A percentile compares a stretch with the other conserved stretches of the same genome.
These are phyloP conservation scores for Nemania sp. DNA, from an alignment of 2,329 filamentous ascomycete species.

Conservation along the genomic window DNA sequence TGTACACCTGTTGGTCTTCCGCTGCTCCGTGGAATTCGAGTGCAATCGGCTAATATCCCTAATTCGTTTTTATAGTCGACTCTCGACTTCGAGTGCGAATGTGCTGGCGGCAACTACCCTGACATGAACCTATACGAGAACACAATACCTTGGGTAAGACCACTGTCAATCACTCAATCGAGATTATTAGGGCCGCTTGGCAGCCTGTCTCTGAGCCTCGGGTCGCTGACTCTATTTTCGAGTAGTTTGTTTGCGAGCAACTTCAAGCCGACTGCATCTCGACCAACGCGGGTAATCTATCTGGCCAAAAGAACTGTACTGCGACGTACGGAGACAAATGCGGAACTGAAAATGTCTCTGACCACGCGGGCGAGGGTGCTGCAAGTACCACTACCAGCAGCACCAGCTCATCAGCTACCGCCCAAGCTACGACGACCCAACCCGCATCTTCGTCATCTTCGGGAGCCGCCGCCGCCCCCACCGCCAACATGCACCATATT, in stretches of 20 bases:
- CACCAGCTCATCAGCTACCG: slow-evolving; percentile 47
- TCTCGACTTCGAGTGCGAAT: slow-evolving; percentile 63
- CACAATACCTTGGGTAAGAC: slow-evolving; percentile 58
- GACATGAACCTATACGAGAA: slow-evolving; percentile 66
- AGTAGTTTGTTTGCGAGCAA: slow-evolving; percentile 63
- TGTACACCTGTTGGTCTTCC: slow-evolving; percentile 60
- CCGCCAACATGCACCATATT: slow-evolving; percentile 49
- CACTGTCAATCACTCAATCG: background rate
- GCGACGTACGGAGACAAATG: slow-evolving; percentile 62
- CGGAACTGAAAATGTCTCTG: slow-evolving; percentile 57
- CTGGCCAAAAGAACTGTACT: slow-evolving; percentile 62
- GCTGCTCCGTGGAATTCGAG: background rate
- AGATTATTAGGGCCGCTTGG: background rate
- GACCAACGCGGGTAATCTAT: slow-evolving; percentile 56
- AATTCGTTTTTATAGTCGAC: slow-evolving; percentile 40
- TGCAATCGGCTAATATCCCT: slow-evolving; percentile 18
- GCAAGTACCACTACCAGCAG: slow-evolving; percentile 47
- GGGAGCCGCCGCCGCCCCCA: slow-evolving; percentile 44
- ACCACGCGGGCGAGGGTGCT: slow-evolving; percentile 50
- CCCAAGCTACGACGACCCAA: slow-evolving; percentile 38
- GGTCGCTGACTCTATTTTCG: slow-evolving; percentile 35
- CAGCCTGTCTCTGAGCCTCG: background rate
- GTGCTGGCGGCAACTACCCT: slow-evolving; percentile 62
- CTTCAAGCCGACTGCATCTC: slow-evolving; percentile 63
- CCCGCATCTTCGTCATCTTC: slow-evolving; percentile 44